Evolutionary conservation across 1,284 basidiomycete species (phyloP).

Genomic region (Pholiota adiposa): DNA sequence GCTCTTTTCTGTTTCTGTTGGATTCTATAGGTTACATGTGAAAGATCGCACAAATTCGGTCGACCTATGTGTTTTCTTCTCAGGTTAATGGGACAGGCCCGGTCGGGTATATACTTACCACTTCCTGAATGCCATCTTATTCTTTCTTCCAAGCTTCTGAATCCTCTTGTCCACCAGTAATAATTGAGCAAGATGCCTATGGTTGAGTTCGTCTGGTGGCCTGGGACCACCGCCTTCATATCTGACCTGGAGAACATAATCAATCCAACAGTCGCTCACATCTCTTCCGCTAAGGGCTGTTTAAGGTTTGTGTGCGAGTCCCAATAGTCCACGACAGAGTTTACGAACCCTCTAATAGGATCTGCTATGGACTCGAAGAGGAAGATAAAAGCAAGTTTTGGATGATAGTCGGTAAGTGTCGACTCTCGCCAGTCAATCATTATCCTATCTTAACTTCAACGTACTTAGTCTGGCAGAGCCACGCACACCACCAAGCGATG

Average conservation of each 20-base stretch:
- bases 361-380: conserved; percentile 28
- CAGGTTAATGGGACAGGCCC: too few relatives aligned
- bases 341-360: conserved; percentile 15
- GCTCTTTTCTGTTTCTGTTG: too few relatives aligned
- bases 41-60: too few relatives aligned
- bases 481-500: conserved; percentile 29
- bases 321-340: not conserved
- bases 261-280: conserved; percentile 25
- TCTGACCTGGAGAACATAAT: conserved; percentile 17
- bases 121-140: too few relatives aligned
- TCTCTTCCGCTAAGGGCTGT: conserved; percentile 27
- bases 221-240: conserved; percentile 28
- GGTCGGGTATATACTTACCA: too few relatives aligned
- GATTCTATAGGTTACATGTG: too few relatives aligned
- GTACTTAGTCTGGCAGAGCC: conserved; percentile 37
- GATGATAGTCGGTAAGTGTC: conserved; percentile 26
- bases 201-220: conserved; percentile 30
- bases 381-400: conserved; percentile 27
- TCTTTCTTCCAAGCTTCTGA: too few relatives aligned
- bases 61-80: too few relatives aligned
- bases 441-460: not conserved
- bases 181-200: conserved; percentile 24
- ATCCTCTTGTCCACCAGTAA: not conserved
- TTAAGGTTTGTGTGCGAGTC: conserved; percentile 20
- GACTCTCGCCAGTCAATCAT: too few relatives aligned